A percentile compares a stretch with the other conserved stretches of the same genome.
phyloP scores from a whole-genome alignment of 495 filamentous ascomycete genomes.

The Neurospora sp. region DNA sequence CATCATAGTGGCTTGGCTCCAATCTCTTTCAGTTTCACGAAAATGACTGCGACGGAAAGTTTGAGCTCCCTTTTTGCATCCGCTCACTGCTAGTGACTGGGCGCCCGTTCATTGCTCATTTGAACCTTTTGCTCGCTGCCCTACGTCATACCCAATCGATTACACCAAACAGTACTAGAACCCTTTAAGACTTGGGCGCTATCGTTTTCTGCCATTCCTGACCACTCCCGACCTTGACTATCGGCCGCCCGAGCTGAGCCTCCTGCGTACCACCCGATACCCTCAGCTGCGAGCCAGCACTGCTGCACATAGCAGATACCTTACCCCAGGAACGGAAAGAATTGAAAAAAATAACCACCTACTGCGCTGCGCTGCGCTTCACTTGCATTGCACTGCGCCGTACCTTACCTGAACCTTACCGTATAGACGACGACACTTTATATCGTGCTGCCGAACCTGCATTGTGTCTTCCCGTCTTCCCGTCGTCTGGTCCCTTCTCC shows the following conservation, averaged over 20 bases:
- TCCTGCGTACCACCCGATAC: neutral
- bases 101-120: no score
- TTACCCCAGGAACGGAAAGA: neutral
- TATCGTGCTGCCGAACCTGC: neutral
- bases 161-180: neutral
- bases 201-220: neutral
- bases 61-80: no score
- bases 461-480: neutral
- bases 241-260: neutral
- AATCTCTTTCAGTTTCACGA: neutral
- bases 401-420: neutral
- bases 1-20: neutral
- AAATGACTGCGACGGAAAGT: no score
- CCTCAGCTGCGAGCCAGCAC: neutral
- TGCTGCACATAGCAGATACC: neutral
- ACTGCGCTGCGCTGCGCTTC: neutral
- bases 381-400: neutral
- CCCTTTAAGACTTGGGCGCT: neutral
- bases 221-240: neutral
- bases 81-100: no score
- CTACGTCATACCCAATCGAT: neutral
- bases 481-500: neutral
- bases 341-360: neutral
- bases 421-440: neutral
- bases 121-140: neutral